Percentiles rank a stretch among this genome's conserved stretches.
Evolutionary conservation across 1,284 basidiomycete species (phyloP).

Genomic region (Cryptococcus jaspeensis): DNA sequence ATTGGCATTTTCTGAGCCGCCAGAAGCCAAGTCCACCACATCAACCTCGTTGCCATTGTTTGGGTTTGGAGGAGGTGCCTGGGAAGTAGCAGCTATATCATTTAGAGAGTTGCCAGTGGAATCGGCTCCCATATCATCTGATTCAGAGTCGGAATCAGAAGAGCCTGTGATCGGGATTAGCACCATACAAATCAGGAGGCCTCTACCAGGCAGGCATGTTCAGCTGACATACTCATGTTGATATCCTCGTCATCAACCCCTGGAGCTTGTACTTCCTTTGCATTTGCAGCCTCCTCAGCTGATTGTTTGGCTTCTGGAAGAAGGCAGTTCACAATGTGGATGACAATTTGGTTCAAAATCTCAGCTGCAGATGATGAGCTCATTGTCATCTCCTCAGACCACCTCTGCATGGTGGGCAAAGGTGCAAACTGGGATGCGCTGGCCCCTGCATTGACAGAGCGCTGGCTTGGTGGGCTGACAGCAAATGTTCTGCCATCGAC

Average conservation of each 20-base stretch:
- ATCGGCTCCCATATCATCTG: conserved; percentile 6
- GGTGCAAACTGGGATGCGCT: conserved; percentile 56
- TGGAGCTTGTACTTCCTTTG: conserved; percentile 22
- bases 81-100: conserved; percentile 41
- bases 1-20: too few species aligned
- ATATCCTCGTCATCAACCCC: conserved; percentile 62
- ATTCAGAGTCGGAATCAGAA: neutral
- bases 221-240: conserved; percentile 61
- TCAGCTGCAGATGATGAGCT: conserved; percentile 74
- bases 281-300: conserved; percentile 44
- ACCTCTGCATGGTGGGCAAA: conserved; percentile 78
- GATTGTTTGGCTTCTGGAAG: conserved; percentile 68
- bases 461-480: conserved; percentile 37
- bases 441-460: neutral
- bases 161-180: neutral
- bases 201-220: neutral
- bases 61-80: too few species aligned
- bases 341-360: conserved; percentile 69
- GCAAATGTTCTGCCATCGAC: conserved; percentile 50
- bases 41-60: too few species aligned
- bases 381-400: conserved; percentile 82
- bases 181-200: neutral
- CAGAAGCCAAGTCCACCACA: too few species aligned
- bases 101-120: conserved; percentile 11
- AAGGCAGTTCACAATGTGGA: conserved; percentile 71